phyloP scores from a whole-genome alignment of 495 filamentous ascomycete species.

The Aspergillus leporis region DNA sequence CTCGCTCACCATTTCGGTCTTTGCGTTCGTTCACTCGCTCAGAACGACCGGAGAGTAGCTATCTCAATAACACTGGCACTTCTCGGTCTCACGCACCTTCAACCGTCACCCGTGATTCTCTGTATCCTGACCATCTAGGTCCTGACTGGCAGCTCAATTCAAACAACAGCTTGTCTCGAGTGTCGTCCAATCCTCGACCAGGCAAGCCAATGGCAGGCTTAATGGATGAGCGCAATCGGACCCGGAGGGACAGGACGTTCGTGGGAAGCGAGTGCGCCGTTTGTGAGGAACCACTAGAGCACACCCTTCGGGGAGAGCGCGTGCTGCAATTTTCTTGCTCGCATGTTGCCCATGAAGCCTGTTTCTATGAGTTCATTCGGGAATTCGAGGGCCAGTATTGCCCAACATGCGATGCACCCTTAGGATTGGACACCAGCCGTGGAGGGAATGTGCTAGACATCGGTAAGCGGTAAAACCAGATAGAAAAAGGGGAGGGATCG shows the following conservation, averaged over 20 bases:
- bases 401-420: slow-evolving; percentile 88
- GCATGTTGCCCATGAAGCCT: slow-evolving; percentile 96
- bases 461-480: slow-evolving; percentile 57
- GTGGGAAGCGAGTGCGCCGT: slow-evolving; percentile 93
- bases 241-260: slow-evolving; percentile 90
- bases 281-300: slow-evolving; percentile 95
- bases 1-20: slow-evolving; percentile 33
- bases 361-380: slow-evolving; percentile 98
- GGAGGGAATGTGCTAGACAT: slow-evolving; percentile 94
- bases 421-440: slow-evolving; percentile 91
- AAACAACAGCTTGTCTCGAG: slow-evolving; percentile 38
- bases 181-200: slow-evolving; percentile 50
- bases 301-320: slow-evolving; percentile 91
- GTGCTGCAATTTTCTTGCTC: slow-evolving; percentile 95
- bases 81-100: slow-evolving; percentile 33
- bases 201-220: slow-evolving; percentile 67
- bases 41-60: slow-evolving; percentile 34
- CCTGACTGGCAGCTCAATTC: slow-evolving; percentile 19
- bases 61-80: slow-evolving; percentile 30
- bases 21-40: slow-evolving; percentile 35
- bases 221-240: slow-evolving; percentile 74
- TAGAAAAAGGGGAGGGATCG: not conserved
- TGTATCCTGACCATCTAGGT: slow-evolving; percentile 22
- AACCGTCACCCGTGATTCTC: slow-evolving; percentile 21
- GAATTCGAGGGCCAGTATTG: slow-evolving; percentile 95